Percentiles rank a stretch among this genome's conserved stretches.
These are phyloP conservation scores for Vitis cinerea DNA, from an alignment of 164 flowering plant species.

Conservation along the genomic window DNA sequence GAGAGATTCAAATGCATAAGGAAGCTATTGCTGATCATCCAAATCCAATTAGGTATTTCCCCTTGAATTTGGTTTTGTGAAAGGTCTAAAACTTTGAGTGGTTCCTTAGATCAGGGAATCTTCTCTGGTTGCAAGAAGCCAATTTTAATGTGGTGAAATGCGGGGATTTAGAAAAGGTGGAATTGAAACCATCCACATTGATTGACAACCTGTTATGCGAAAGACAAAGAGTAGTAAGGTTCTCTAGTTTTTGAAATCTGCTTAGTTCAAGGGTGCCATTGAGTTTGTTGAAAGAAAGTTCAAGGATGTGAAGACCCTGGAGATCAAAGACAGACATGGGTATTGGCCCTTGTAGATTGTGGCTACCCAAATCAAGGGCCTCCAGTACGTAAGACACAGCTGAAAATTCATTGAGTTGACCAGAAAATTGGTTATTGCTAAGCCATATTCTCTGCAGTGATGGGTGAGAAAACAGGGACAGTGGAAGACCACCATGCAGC, in stretches of 20 bases:
- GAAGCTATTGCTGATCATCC: too few species aligned
- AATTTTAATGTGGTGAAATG: neutral
- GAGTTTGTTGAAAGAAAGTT: slow-evolving; percentile 15
- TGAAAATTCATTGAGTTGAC: slow-evolving; percentile 12
- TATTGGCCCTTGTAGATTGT: slow-evolving; percentile 26
- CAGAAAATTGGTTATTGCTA: slow-evolving; percentile 20
- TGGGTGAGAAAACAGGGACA: slow-evolving; percentile 27
- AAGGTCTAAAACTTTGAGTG: slow-evolving; percentile 26
- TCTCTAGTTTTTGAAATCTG: slow-evolving; percentile 7
- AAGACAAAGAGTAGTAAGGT: slow-evolving; percentile 23
- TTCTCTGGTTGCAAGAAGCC: slow-evolving; percentile 25
- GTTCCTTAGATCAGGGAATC: slow-evolving; percentile 12
- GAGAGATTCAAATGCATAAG: too few species aligned
- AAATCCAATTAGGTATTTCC: too few species aligned
- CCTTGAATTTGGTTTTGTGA: slow-evolving; percentile 29
- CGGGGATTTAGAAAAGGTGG: slow-evolving; percentile 13
- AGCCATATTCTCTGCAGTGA: slow-evolving; percentile 22
- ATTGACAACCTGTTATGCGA: slow-evolving; percentile 25
- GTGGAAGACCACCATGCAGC: slow-evolving; percentile 32
- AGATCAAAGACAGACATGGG: slow-evolving; percentile 26
- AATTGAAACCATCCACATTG: neutral
- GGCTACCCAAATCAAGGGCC: slow-evolving; percentile 16
- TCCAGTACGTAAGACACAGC: slow-evolving; percentile 5
- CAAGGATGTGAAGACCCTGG: slow-evolving; percentile 9
- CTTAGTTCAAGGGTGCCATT: slow-evolving; percentile 4